Evolutionary conservation across 805 yeast species (phyloP), one percentile per base, ranked within the genome.

Genomic region (Spathaspora girioi): DNA sequence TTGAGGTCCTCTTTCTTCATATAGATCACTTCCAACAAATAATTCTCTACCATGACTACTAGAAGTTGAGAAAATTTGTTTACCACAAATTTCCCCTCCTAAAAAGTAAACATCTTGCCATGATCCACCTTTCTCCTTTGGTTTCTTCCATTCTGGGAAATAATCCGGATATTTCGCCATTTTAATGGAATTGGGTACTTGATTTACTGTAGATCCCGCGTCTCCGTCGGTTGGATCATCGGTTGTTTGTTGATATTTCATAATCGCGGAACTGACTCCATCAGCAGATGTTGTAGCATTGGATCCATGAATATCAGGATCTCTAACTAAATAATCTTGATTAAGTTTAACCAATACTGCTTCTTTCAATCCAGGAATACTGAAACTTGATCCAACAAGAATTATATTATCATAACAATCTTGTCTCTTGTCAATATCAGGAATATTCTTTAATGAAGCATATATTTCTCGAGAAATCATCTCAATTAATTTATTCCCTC

Each of bases 81-180:
- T 90, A 17, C 96, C 82, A 43, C 89, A 86, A 46, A 92, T 87
- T 67, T 90, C 89, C 2, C 88, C 96, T 1, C 98, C 98, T 54
- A 92, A 71, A 63, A 92, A 89, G 52, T 82, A 77, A 31, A 86
- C 81, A 58, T 89, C 91, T 52, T 86, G 84, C 79, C 79, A 74
- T 26, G 86, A 85, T 1, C 93, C 91, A 38, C 70, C 68, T 43
- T 53, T 59, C 27, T 70, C 76, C 61, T 72, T 72, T 7, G 78
- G 76, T 54, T 68, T 65, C 69, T 92, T 92, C 97, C 97, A 93
- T 58, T 89, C 96, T 1, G 96, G 89, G 70, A 93, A 93, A 67
- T 93, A 92, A 50, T 93, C 98, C 0, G 97, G 96, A 66, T 82
- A 79, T 60, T 86, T 85, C 23, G 84, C 82, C 47, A 83, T 63